Conservation (phyloP, 148 eudicot genomes). For the Fagopyrum esculentum region DNA sequence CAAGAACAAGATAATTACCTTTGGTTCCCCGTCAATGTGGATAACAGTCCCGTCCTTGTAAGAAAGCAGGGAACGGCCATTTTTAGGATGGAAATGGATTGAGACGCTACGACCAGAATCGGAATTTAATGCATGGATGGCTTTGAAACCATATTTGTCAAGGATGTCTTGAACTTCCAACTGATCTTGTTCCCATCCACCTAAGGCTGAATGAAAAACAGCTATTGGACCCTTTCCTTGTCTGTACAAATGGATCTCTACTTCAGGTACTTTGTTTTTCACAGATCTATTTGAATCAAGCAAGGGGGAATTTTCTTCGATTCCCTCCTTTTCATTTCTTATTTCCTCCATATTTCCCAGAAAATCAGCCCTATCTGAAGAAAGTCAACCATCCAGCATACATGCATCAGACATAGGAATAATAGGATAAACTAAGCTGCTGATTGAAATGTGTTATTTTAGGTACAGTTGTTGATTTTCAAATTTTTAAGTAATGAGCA, state of each 20-base stretch:
- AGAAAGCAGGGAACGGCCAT: constrained; percentile 71
- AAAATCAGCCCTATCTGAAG: not conserved
- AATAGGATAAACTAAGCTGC: not conserved
- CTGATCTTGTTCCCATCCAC: constrained; percentile 91
- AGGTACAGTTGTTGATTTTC: not conserved
- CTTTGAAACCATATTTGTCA: constrained; percentile 59
- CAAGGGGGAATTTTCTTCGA: not conserved
- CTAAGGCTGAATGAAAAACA: constrained; percentile 42
- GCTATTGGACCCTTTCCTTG: constrained; percentile 78
- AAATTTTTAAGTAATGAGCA: not conserved
- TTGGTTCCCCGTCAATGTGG: constrained; percentile 75
- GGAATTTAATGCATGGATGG: constrained; percentile 59
- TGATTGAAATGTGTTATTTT: not conserved
- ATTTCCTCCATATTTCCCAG: constrained; percentile 3
- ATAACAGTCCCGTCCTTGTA: constrained; percentile 59
- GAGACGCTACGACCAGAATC: constrained; percentile 59
- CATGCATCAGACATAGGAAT: constrained; percentile 16
- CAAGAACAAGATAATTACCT: constrained; percentile 37
- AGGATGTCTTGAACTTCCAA: constrained; percentile 71
- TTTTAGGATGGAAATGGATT: constrained; percentile 60
- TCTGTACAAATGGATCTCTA: constrained; percentile 48
- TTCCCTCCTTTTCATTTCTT: constrained; percentile 13
- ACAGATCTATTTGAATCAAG: constrained; percentile 27
- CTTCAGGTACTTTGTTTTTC: constrained; percentile 61
- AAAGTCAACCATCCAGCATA: not conserved